Evolutionary conservation across 2,329 filamentous ascomycete genomes (phyloP), one percentile per base, ranked within the genome.

Genomic region (Ophiostoma quercus): DNA sequence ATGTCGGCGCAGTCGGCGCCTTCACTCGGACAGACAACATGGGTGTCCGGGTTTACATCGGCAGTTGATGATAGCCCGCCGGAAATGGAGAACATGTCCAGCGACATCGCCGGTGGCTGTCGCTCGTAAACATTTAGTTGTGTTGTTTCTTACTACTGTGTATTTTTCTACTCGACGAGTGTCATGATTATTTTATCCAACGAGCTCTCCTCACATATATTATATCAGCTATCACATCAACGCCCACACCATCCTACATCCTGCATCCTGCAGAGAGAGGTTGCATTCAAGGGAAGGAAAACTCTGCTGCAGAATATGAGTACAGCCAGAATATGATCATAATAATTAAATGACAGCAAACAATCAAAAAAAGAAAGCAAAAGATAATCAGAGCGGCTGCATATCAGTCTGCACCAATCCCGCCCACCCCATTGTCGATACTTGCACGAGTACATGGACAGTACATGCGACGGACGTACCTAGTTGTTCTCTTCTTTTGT

Each of bases 391-490:
- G 19, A 63, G 32, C 62, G n/a, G 32, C 34, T 39, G 62, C 19
- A 62, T 32, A 62, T 62, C 57, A 19, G 57, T 62, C 57, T 62
- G 25, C 57, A 62, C 57, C 57, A 62, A 62, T 62, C 57, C 51
- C 51, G 51, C 51, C 51, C 51, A 57, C 22, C 51, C 51, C n/a
- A 57, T 57, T 57, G 51, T 57, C 22, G 51, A 57, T 57, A 25
- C 51, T 57, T 32, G 32, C 60, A 37, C 8, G 32, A 39, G 60
- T 63, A 34, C 60, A 37, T 34, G 32, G 6, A 37, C 16, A n/a
- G 60, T 63, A 63, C 60, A 34, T 63, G 60, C 29, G 4, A n/a
- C 16, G 29, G 60, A 34, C 60, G 62, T 39, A 39, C 62, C 34
- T 19, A 19, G 60, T n/a, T 63, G 25, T 37, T 63, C 1, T n/a